Evolutionary conservation across 73 alveolate genomes (phyloP), one percentile per base, ranked within the genome.

Genomic region (Urostyla sp.): DNA sequence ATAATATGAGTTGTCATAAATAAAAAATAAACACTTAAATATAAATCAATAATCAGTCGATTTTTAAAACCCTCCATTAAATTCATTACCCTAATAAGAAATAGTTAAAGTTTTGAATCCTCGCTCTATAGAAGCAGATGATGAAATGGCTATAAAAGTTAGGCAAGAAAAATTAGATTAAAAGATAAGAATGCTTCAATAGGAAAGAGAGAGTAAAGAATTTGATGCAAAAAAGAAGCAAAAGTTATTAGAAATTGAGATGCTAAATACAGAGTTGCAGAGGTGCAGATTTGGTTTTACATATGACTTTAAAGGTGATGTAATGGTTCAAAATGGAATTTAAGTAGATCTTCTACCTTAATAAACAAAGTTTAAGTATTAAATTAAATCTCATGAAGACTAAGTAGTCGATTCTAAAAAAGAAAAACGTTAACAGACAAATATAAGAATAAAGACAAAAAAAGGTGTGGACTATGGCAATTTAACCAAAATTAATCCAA

Each of bases 61-160:
- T n/a, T n/a, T n/a, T n/a, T n/a, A n/a, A n/a, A n/a, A n/a, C n/a
- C n/a, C n/a, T n/a, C n/a, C n/a, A n/a, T n/a, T n/a, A n/a, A n/a
- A n/a, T n/a, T n/a, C n/a, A n/a, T n/a, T n/a, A n/a, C n/a, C n/a
- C n/a, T n/a, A n/a, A n/a, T n/a, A n/a, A n/a, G n/a, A n/a, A n/a
- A n/a, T 63, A 11, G 50, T 63, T 18, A 2, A 36, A 21, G 18
- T 63, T 11, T 21, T 16, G 23, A 46, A 63, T 38, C 79, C 79
- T 4, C 37, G 79, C 26, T 35, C 30, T 5, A 50, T 63, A 2
- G 79, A 63, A 23, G 79, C 79, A 10, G 79, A 63, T 40, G 79
- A 63, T 63, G 79, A 63, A 23, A 6, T 63, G 50, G 79, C 79
- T 43, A 20, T 20, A 48, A 63, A 37, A 40, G 44, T 38, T 15